Percentiles rank a stretch among this genome's conserved stretches.
phyloP scores from a whole-genome alignment of 352 stramenopile genomes.

The Phytopythium vexans region DNA sequence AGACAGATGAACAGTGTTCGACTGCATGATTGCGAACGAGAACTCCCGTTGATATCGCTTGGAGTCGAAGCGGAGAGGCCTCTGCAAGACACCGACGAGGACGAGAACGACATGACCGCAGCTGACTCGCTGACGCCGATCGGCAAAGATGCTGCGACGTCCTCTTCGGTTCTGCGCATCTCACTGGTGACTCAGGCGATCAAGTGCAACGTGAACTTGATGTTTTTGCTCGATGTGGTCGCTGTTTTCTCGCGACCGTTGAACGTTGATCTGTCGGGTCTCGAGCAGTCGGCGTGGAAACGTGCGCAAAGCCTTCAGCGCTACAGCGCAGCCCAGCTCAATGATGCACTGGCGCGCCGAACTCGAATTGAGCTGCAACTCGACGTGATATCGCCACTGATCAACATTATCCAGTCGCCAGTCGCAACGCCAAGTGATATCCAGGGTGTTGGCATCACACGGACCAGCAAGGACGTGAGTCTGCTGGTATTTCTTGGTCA shows the following conservation, averaged over 20 bases:
- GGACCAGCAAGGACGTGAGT: conserved; percentile 30
- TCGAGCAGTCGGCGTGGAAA: conserved; percentile 70
- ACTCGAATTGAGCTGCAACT: conserved; percentile 72
- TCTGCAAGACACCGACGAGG: conserved; percentile 14
- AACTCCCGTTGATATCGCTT: conserved; percentile 67
- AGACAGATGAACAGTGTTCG: conserved; percentile 75
- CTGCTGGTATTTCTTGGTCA: conserved; percentile 77
- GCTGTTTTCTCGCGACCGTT: conserved; percentile 70
- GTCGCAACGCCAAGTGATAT: conserved; percentile 3
- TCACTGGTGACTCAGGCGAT: conserved; percentile 79
- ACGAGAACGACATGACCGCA: conserved; percentile 1
- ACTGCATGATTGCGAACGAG: conserved; percentile 61
- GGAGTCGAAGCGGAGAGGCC: conserved; percentile 47
- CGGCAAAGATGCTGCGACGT: conserved; percentile 7
- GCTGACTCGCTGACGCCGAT: background rate
- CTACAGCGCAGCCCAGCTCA: conserved; percentile 74
- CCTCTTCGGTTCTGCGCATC: conserved; percentile 35
- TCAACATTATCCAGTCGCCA: conserved; percentile 64
- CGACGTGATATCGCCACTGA: conserved; percentile 78
- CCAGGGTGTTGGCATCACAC: background rate
- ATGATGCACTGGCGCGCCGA: conserved; percentile 58
- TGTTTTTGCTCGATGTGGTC: conserved; percentile 64
- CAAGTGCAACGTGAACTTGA: conserved; percentile 75
- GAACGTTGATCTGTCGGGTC: conserved; percentile 70
- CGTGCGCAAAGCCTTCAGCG: conserved; percentile 71